Evolutionary conservation across 805 yeast species (phyloP), one percentile per base, ranked within the genome.

Genomic region (Saturnispora silvae): DNA sequence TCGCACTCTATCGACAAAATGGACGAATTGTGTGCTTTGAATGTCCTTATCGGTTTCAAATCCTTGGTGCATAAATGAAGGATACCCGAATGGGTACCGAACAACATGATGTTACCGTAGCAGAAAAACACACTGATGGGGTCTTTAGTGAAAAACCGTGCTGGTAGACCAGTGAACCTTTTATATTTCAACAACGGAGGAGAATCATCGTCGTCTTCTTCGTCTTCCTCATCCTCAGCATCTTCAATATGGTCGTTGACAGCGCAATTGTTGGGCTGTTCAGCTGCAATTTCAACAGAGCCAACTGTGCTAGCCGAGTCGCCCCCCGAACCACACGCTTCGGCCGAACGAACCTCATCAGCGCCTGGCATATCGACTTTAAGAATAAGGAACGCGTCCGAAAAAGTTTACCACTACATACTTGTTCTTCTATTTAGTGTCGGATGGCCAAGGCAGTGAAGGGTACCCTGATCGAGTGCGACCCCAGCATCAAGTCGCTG

Each of bases 1-100:
- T 84, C 94, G 2, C 81, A 67, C 37, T 77, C 72, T 0, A 85
- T 65, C 0, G 84, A 72, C 29, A 87, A 59, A 2, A 92, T 72
- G 0, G 96, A 84, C 0, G 96, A 86, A 33, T 83, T 67, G 50
- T 94, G 95, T 1, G 89, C 86, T 47, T 84, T 73, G 42, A 83
- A 69, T 0, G 95, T 78, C 27, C 94, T 66, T 1, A 86, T 60
- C 0, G 78, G 57, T 5, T 68, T 59, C 44, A 81, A 68, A 26
- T 75, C 75, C 0, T 84, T 67, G 8, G 64, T 63, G 1, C 82
- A 68, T 13, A 89, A 57, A 46, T 83, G 86, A 2, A 89, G 56
- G 2, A 82, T 59, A 0, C 97, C 97, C 0, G 92, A 74, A 47
- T 92, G 96, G 0, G 96, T 84, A 1, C 94, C 97, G 62, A 85